Percentiles rank a stretch among this genome's conserved stretches.
Evolutionary conservation across 108 stramenopile genomes (phyloP).

Genomic region (Mediolabrus comicus): DNA sequence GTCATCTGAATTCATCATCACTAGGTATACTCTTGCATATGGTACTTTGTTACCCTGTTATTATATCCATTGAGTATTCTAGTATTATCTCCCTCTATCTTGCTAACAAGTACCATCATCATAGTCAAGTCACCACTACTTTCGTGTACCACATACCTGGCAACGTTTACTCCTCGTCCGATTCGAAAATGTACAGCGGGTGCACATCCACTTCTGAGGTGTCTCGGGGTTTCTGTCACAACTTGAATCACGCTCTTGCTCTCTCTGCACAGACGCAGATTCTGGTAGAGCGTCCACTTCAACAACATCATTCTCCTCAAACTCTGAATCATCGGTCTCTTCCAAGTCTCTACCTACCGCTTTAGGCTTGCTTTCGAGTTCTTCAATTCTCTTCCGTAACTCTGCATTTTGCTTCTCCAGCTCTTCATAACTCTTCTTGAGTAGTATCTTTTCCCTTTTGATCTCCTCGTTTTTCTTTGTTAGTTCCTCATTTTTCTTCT

Average conservation of each 20-base stretch:
- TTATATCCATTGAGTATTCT: no score
- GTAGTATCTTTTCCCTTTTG: not conserved
- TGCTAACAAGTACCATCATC: no score
- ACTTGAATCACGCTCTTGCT: not conserved
- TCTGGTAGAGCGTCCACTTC: not conserved
- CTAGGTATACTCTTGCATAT: no score
- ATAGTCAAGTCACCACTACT: no score
- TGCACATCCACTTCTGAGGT: not conserved
- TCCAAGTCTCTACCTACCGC: not conserved
- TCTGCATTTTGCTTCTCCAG: not conserved
- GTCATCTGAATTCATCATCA: conserved; percentile 58
- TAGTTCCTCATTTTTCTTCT: not conserved
- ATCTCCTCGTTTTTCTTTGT: not conserved
- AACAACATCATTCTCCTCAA: not conserved
- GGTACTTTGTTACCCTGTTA: no score
- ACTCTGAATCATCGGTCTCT: not conserved
- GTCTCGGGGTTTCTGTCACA: not conserved
- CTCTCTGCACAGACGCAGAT: not conserved
- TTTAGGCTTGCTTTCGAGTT: not conserved
- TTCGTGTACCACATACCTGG: not conserved
- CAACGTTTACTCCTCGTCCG: not conserved
- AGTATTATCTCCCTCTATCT: no score
- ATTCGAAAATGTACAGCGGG: not conserved
- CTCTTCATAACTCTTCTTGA: not conserved
- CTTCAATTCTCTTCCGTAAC: not conserved